Conservation (phyloP, 768 basidiomycete species). For the Xerocomellus chrysenteron region DNA sequence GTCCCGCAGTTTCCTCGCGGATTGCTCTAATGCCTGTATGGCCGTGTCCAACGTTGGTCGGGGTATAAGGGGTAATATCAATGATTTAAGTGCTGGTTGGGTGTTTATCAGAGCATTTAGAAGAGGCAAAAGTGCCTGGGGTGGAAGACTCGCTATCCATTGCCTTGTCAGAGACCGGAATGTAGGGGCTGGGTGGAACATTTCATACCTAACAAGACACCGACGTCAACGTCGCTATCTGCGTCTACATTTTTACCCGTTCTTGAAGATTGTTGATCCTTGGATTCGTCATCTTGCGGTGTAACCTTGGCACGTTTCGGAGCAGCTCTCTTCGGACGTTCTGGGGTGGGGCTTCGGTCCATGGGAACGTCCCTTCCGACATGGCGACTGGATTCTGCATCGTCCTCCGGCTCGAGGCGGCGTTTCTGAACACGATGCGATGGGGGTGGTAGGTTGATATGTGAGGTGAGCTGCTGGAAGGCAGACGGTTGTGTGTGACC, state of each 20-base stretch:
- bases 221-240: constrained; percentile 62
- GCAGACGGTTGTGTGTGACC: constrained; percentile 43
- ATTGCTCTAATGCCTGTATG: constrained; percentile 61
- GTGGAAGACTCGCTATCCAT: constrained; percentile 69
- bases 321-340: constrained; percentile 65
- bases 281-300: constrained; percentile 28
- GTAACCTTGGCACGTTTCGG: constrained; percentile 57
- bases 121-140: constrained; percentile 73
- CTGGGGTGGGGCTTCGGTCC: constrained; percentile 85
- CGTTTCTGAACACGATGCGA: constrained; percentile 57
- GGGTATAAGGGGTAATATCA: constrained; percentile 75
- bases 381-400: constrained; percentile 41
- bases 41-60: constrained; percentile 81
- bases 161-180: constrained; percentile 8
- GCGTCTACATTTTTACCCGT: constrained; percentile 43
- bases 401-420: constrained; percentile 69
- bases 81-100: constrained; percentile 70
- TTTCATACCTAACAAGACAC: constrained; percentile 71
- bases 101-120: constrained; percentile 63
- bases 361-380: constrained; percentile 61
- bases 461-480: constrained; percentile 56
- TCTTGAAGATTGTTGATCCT: constrained; percentile 45
- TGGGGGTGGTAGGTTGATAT: constrained; percentile 42
- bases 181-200: not conserved
- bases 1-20: constrained; percentile 72